A percentile compares a stretch with the other conserved stretches of the same genome.
These are phyloP conservation scores for Brachypodium distachyon DNA, from an alignment of 202 grass and related monocot species.

Conservation along the genomic window DNA sequence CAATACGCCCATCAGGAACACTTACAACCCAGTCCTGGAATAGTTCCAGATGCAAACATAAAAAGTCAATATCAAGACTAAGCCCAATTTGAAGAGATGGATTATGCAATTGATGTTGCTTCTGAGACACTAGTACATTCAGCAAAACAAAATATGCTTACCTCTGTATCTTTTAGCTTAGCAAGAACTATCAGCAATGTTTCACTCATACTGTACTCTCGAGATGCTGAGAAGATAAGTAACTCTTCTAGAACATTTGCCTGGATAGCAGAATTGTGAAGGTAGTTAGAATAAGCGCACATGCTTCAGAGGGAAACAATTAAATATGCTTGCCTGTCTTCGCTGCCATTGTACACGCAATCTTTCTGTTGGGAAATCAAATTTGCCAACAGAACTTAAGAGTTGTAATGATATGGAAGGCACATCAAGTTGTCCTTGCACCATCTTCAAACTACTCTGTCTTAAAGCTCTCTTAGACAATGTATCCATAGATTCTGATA, in stretches of 20 bases:
- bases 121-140: conserved; percentile 2
- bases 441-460: conserved; percentile 33
- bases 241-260: conserved; percentile 88
- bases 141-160: conserved; percentile 22
- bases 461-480: conserved; percentile 70
- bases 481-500: conserved; percentile 77
- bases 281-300: conserved; percentile 17
- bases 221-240: conserved; percentile 40
- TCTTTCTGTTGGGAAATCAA: conserved; percentile 74
- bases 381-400: conserved; percentile 60
- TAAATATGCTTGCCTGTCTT: conserved; percentile 60
- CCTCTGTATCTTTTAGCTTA: conserved; percentile 75
- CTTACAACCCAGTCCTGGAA: conserved; percentile 73
- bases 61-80: conserved; percentile 6
- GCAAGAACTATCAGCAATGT: conserved; percentile 55
- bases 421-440: conserved; percentile 45
- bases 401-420: conserved; percentile 67
- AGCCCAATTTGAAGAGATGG: background rate
- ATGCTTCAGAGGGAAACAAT: conserved; percentile 4
- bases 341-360: conserved; percentile 56
- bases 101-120: background rate
- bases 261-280: conserved; percentile 38
- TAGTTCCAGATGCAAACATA: background rate
- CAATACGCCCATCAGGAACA: conserved; percentile 49
- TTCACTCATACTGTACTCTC: conserved; percentile 40